Evolutionary conservation across 139 green algal genomes (phyloP).

Genomic region (Tetratostichococcus sp.): DNA sequence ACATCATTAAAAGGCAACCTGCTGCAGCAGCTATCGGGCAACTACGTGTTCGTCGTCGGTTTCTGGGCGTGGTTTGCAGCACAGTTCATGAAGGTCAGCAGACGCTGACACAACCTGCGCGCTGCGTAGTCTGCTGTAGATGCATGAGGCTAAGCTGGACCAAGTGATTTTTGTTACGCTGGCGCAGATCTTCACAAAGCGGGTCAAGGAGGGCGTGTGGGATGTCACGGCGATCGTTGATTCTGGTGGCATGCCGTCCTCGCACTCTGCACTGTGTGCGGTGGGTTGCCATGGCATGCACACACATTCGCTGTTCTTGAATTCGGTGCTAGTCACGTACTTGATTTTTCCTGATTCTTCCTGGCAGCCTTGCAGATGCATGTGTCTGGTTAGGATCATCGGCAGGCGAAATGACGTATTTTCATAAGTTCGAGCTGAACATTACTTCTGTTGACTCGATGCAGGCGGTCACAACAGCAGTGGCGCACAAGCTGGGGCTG

Average conservation of each 20-base stretch:
- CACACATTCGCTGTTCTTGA: not conserved
- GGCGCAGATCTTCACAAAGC: conserved; percentile 81
- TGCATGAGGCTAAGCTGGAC: too few species aligned
- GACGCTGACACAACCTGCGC: too few species aligned
- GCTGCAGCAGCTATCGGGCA: conserved; percentile 41
- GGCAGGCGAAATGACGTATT: too few species aligned
- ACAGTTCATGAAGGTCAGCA: conserved; percentile 75
- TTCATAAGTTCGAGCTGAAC: not conserved
- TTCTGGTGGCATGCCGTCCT: conserved; percentile 97
- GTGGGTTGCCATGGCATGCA: conserved; percentile 30
- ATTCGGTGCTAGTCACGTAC: too few species aligned
- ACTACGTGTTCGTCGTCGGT: conserved; percentile 81
- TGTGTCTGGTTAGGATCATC: too few species aligned
- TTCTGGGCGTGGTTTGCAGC: conserved; percentile 86
- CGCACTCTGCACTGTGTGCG: conserved; percentile 87
- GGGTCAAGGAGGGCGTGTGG: conserved; percentile 77
- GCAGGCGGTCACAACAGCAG: conserved; percentile 82
- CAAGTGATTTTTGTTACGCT: not conserved
- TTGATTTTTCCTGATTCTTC: not conserved
- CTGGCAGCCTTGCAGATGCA: not conserved
- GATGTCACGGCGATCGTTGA: conserved; percentile 72
- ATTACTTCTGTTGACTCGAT: not conserved
- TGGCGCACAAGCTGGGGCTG: conserved; percentile 83
- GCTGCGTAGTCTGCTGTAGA: too few species aligned
- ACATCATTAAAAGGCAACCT: not conserved